A percentile compares a stretch with the other conserved stretches of the same genome.
These are phyloP conservation scores for Murraya koenigii DNA, from an alignment of 345 rosid species.

Conservation along the genomic window DNA sequence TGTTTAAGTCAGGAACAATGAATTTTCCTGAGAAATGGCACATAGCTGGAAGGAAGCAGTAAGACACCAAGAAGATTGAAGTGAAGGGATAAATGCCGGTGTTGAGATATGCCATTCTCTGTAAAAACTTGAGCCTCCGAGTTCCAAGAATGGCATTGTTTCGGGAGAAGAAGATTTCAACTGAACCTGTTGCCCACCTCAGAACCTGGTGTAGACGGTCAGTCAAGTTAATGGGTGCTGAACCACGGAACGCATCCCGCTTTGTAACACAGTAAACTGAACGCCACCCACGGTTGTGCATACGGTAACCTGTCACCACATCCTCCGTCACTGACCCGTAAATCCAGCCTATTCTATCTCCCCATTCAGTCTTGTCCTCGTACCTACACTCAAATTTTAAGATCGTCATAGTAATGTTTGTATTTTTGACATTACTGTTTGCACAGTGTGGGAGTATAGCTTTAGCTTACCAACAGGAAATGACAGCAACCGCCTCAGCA, in stretches of 20 bases:
- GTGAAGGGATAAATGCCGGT: constrained; percentile 92
- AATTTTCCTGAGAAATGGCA: constrained; percentile 78
- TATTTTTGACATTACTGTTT: too few relatives aligned
- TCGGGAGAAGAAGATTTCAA: constrained; percentile 81
- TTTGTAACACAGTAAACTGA: constrained; percentile 87
- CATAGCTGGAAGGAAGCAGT: constrained; percentile 88
- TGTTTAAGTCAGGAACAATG: constrained; percentile 60
- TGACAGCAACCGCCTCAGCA: constrained; percentile 95
- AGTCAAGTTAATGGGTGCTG: constrained; percentile 90
- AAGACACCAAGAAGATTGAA: constrained; percentile 64
- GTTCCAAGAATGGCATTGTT: constrained; percentile 74
- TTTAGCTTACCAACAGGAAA: constrained; percentile 79
- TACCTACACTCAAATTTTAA: constrained; percentile 29
- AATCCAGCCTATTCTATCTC: constrained; percentile 84
- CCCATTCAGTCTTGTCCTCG: constrained; percentile 95
- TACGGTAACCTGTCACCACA: constrained; percentile 90
- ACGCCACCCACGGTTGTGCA: constrained; percentile 99
- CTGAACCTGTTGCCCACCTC: constrained; percentile 96
- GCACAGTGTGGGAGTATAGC: background rate
- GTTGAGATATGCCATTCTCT: constrained; percentile 79
- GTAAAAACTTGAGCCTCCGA: constrained; percentile 75
- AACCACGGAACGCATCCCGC: constrained; percentile 87
- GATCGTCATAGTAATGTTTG: background rate
- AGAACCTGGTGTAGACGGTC: constrained; percentile 93
- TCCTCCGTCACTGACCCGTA: constrained; percentile 81